Conservation (phyloP, 208 protist genomes). For the Naegleria fowleri region DNA sequence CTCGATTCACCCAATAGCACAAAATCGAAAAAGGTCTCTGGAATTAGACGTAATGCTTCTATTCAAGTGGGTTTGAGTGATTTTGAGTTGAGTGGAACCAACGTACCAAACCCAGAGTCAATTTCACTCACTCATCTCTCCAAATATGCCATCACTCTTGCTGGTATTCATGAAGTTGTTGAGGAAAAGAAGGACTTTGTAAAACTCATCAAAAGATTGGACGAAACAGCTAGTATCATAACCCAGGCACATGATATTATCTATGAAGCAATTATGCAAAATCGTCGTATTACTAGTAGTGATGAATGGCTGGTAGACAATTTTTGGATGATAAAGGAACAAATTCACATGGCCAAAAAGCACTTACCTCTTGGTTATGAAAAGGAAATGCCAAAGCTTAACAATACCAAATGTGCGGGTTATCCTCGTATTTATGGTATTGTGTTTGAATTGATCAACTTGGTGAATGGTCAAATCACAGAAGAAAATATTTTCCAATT, state of each 20-base stretch:
- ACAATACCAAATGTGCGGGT: neutral
- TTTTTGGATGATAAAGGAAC: constrained; percentile 27
- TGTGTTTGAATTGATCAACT: neutral
- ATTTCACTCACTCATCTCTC: neutral
- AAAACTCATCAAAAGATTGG: neutral
- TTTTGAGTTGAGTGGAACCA: neutral
- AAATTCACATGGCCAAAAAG: constrained; percentile 25
- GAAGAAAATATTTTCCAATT: constrained; percentile 25
- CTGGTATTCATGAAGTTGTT: neutral
- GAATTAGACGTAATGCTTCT: neutral
- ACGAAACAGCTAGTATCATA: neutral
- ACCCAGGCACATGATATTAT: constrained; percentile 22
- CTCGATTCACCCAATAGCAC: neutral
- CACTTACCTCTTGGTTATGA: constrained; percentile 3
- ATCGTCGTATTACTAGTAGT: constrained; percentile 5
- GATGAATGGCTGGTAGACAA: constrained; percentile 25
- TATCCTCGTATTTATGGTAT: constrained; percentile 20
- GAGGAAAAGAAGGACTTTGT: constrained; percentile 1
- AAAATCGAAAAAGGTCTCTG: neutral
- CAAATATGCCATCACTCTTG: constrained; percentile 8
- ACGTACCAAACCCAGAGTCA: neutral
- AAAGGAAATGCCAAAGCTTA: constrained; percentile 20
- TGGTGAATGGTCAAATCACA: constrained; percentile 23
- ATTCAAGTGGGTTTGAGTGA: constrained; percentile 1
- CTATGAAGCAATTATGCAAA: constrained; percentile 8